These are phyloP conservation scores for Globisporangium cederbergense DNA, from an alignment of 352 stramenopile species.

Conservation along the genomic window DNA sequence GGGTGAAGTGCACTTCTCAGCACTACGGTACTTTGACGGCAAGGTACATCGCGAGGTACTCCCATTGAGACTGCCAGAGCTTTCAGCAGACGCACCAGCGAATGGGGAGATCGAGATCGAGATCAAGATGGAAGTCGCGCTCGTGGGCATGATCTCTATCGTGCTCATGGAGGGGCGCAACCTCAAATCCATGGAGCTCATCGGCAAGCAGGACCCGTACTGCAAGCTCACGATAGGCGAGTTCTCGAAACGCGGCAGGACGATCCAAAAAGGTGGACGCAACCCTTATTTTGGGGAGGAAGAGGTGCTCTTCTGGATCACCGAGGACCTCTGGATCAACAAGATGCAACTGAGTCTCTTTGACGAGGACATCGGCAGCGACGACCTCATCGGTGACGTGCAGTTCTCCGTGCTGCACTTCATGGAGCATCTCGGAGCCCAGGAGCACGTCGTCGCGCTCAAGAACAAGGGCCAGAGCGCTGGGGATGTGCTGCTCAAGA, in stretches of 20 bases:
- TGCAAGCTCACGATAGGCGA: constrained; percentile 77
- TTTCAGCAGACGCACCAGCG: constrained; percentile 10
- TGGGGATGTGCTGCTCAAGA: constrained; percentile 70
- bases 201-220: constrained; percentile 90
- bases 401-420: constrained; percentile 73
- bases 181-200: constrained; percentile 89
- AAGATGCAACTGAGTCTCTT: constrained; percentile 73
- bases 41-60: constrained; percentile 52
- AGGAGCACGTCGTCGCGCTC: constrained; percentile 61
- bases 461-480: constrained; percentile 62
- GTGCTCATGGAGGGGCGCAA: constrained; percentile 86
- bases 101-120: constrained; percentile 66
- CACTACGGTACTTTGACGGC: constrained; percentile 79
- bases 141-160: constrained; percentile 82
- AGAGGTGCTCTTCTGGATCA: constrained; percentile 90
- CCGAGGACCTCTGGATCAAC: constrained; percentile 86
- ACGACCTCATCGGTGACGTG: constrained; percentile 86
- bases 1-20: constrained; percentile 59
- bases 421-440: constrained; percentile 43
- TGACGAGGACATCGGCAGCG: constrained; percentile 87
- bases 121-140: constrained; percentile 71
- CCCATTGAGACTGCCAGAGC: constrained; percentile 42
- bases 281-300: constrained; percentile 92
- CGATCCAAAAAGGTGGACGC: constrained; percentile 68
- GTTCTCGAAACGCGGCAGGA: constrained; percentile 74